Conservation (phyloP, 2,329 filamentous ascomycete species). For the Hymenoscyphus scutula region DNA sequence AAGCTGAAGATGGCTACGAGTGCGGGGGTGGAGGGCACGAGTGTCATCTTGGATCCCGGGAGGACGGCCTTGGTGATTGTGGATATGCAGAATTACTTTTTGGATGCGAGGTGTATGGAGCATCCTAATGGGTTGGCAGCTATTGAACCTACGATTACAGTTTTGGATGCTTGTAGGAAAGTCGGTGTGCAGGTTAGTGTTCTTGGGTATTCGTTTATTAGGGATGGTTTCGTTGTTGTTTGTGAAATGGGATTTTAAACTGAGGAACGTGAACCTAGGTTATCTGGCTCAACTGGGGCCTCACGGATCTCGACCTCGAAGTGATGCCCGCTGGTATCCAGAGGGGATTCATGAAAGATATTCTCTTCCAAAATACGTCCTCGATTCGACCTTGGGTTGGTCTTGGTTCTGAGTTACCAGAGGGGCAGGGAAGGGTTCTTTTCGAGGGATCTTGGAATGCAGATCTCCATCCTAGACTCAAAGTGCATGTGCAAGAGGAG, state of each 20-base stretch:
- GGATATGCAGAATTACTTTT: conserved; percentile 54
- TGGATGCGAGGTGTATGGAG: conserved; percentile 42
- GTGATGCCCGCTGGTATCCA: conserved; percentile 49
- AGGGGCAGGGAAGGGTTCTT: conserved; percentile 44
- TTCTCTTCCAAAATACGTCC: conserved; percentile 30
- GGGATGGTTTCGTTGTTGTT: too few species aligned
- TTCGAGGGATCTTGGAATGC: conserved; percentile 57
- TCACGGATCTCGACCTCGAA: conserved; percentile 50
- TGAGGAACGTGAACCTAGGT: conserved; percentile 33
- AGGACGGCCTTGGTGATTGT: conserved; percentile 49
- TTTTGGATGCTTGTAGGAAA: conserved; percentile 47
- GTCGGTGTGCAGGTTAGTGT: conserved; percentile 45
- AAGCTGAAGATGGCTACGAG: conserved; percentile 32
- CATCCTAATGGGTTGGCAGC: conserved; percentile 44
- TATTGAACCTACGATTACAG: conserved; percentile 40
- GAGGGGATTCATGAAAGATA: conserved; percentile 46
- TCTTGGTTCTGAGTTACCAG: conserved; percentile 48
- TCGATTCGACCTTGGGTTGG: conserved; percentile 34
- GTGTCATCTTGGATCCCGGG: conserved; percentile 41
- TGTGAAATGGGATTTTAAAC: too few species aligned
- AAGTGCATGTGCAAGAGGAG: conserved; percentile 38
- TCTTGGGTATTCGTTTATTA: not conserved
- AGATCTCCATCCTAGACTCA: conserved; percentile 47
- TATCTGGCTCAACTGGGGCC: conserved; percentile 57
- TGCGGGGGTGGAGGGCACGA: conserved; percentile 32